These are phyloP conservation scores for Vanrija sp. DNA, from an alignment of 1,284 basidiomycete species.

Conservation along the genomic window DNA sequence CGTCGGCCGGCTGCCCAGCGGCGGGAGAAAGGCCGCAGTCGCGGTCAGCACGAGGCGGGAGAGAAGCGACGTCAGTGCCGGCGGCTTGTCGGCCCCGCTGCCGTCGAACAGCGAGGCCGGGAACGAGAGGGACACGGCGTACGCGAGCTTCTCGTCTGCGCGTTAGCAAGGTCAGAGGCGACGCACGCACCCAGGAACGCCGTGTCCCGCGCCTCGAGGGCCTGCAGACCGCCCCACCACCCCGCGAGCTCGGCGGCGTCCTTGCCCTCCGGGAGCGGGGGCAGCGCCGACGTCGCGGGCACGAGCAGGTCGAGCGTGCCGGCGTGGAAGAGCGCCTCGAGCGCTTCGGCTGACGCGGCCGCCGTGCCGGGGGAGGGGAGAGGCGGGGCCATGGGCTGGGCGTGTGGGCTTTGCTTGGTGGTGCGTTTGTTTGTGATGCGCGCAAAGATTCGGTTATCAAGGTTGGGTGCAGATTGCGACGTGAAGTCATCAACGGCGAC, in stretches of 20 bases:
- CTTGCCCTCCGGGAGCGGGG: not conserved
- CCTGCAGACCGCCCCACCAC: constrained; percentile 56
- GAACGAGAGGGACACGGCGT: constrained; percentile 60
- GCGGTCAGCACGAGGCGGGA: constrained; percentile 60
- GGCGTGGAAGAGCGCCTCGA: constrained; percentile 65
- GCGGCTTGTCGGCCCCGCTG: not conserved
- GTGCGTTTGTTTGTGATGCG: too few species aligned
- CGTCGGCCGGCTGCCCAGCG: constrained; percentile 38
- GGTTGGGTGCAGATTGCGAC: not conserved
- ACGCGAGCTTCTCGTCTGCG: constrained; percentile 68
- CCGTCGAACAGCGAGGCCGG: constrained; percentile 28
- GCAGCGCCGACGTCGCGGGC: constrained; percentile 58
- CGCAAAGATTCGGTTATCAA: not conserved
- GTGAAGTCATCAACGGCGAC: not conserved
- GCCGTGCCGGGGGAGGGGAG: too few species aligned
- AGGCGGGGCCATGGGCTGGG: too few species aligned
- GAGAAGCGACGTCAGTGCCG: constrained; percentile 4
- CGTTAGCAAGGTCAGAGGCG: not conserved
- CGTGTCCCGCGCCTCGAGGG: constrained; percentile 49
- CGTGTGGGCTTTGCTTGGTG: too few species aligned
- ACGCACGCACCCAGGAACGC: constrained; percentile 62
- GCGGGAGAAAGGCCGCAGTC: constrained; percentile 74
- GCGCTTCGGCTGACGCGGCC: constrained; percentile 6
- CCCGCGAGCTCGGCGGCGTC: constrained; percentile 49
- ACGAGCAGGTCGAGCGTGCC: constrained; percentile 62